Evolutionary conservation across 495 filamentous ascomycete genomes (phyloP), one percentile per base, ranked within the genome.

Genomic region (Aspergillus haitiensis): DNA sequence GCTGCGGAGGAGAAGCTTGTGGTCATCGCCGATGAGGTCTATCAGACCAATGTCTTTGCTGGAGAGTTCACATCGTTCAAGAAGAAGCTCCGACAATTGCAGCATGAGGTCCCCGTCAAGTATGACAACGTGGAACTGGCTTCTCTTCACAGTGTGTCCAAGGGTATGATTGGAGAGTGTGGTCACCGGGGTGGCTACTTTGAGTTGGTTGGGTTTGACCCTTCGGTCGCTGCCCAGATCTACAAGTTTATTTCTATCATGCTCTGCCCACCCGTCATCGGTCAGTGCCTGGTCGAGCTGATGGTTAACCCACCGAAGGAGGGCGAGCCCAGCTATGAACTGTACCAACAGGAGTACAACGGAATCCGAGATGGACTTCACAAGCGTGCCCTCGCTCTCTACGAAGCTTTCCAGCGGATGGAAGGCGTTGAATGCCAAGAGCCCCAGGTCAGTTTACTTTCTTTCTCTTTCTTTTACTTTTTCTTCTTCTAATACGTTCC

Each of bases 151-250:
- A 91, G 87, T 64, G 79, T 88, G 58, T 94, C 90, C 61, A 98
- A 98, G 84, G 93, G 93, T 66, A 97, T 98, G 93, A 90, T 97
- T 10, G 93, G 93, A 66, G 93, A 98, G 77, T 98, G 93, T 69
- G 95, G 94, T 40, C 94, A 98, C 76, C 90, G 94, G 42, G 95
- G 92, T 61, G 94, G 94, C 50, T 98, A 94, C 79, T 98, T 97
- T 70, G 94, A 98, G 77, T 84, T 98, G 56, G 82, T 89, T 55
- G 89, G 89, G 58, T 98, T 98, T 74, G 87, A 94, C 71, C 81
- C 86, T 11, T 80, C 86, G 65, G 95, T 98, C 57, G 85, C 87
- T 59, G 92, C 87, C 53, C 89, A 98, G 81, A 92, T 98, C 73
- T 98, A 98, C 83, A 98, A 98, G 78, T 93, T 96, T 71, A 88